Conservation (phyloP, 805 yeast species). For the Pichia occidentalis region DNA sequence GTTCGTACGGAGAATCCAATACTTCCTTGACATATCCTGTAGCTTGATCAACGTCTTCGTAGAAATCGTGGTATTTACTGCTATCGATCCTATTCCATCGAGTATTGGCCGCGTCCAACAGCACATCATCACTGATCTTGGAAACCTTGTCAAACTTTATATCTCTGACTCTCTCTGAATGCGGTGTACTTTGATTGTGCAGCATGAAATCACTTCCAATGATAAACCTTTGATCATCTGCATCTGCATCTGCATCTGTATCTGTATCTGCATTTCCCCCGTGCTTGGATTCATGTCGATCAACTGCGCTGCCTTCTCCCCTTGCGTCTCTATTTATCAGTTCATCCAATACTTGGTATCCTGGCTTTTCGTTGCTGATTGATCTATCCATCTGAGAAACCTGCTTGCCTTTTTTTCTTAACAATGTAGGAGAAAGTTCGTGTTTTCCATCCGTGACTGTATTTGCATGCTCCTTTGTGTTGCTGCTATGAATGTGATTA, state of each 20-base stretch:
- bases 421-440: slow-evolving; percentile 5
- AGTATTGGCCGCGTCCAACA: slow-evolving; percentile 3
- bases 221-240: neutral
- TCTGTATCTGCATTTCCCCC: neutral
- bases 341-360: neutral
- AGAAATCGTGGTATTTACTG: slow-evolving; percentile 20
- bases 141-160: neutral
- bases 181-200: slow-evolving; percentile 18
- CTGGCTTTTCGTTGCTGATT: too few species aligned
- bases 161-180: slow-evolving; percentile 1
- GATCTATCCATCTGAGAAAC: too few species aligned
- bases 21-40: slow-evolving; percentile 23
- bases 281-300: too few species aligned
- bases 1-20: slow-evolving; percentile 30
- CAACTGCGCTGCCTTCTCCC: too few species aligned
- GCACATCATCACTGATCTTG: neutral
- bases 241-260: neutral
- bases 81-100: slow-evolving; percentile 29
- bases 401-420: slow-evolving; percentile 7
- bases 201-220: slow-evolving; percentile 6
- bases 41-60: slow-evolving; percentile 30
- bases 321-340: neutral
- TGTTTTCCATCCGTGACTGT: slow-evolving; percentile 2
- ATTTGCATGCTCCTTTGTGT: too few species aligned
- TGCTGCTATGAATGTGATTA: too few species aligned